phyloP scores from a whole-genome alignment of 2,329 filamentous ascomycete species.

The Ophiocordyceps unilateralis region DNA sequence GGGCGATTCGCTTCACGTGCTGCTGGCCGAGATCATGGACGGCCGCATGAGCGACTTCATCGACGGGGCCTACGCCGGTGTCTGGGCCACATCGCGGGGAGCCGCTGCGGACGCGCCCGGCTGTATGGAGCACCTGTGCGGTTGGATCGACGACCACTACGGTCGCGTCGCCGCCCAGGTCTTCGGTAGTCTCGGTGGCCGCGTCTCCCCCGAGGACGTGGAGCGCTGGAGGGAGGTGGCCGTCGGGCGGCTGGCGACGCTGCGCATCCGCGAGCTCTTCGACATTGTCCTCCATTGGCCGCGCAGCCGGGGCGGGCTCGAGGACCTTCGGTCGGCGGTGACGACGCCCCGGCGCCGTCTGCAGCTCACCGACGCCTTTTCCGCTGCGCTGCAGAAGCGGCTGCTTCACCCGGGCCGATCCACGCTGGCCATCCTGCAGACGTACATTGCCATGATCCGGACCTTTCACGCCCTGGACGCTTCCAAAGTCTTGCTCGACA shows the following conservation, averaged over 20 bases:
- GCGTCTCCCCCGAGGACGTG: constrained; percentile 36
- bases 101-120: constrained; percentile 11
- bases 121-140: constrained; percentile 40
- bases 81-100: constrained; percentile 29
- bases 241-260: constrained; percentile 46
- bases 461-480: constrained; percentile 61
- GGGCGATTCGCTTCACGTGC: constrained; percentile 50
- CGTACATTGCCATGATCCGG: constrained; percentile 65
- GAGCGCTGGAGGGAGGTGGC: constrained; percentile 57
- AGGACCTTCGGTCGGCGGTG: constrained; percentile 56
- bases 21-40: constrained; percentile 57
- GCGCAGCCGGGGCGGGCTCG: constrained; percentile 49
- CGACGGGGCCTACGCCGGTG: constrained; percentile 39
- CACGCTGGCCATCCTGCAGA: constrained; percentile 57
- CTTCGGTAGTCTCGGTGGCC: constrained; percentile 27
- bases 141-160: constrained; percentile 55
- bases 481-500: constrained; percentile 59
- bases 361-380: constrained; percentile 53
- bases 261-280: constrained; percentile 57
- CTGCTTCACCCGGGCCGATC: constrained; percentile 61
- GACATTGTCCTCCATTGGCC: constrained; percentile 69
- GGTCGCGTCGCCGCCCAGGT: constrained; percentile 46
- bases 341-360: constrained; percentile 51
- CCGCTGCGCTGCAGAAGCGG: constrained; percentile 43
- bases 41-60: constrained; percentile 47